These are phyloP conservation scores for Chaetothyriales sp. DNA, from an alignment of 2,329 filamentous ascomycete genomes.

Conservation along the genomic window DNA sequence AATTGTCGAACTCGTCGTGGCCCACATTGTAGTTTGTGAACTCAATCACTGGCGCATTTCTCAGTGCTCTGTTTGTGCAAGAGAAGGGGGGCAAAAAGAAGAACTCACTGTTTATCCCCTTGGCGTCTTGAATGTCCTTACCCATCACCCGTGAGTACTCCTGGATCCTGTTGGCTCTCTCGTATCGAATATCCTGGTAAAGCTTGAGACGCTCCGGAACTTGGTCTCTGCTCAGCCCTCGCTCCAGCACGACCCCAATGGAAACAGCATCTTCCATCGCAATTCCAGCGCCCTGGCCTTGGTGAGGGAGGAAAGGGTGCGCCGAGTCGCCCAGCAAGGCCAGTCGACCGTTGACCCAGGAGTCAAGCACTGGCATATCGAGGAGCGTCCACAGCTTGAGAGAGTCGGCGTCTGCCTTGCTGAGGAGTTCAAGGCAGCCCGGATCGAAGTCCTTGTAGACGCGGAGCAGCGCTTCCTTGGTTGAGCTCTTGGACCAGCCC, in stretches of 20 bases:
- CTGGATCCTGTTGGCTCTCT: conserved; percentile 44
- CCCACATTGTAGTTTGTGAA: conserved; percentile 40
- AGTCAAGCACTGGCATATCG: conserved; percentile 36
- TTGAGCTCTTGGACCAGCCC: conserved; percentile 16
- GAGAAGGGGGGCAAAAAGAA: not conserved
- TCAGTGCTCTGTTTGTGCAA: conserved; percentile 1
- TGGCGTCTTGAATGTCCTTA: conserved; percentile 23
- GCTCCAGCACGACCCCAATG: conserved; percentile 12
- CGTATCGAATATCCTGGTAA: conserved; percentile 43
- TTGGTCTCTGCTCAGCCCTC: conserved; percentile 20
- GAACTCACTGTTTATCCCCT: not conserved
- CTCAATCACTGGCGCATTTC: conserved; percentile 22
- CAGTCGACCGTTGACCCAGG: conserved; percentile 38
- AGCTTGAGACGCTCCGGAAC: conserved; percentile 42
- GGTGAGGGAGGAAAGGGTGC: conserved; percentile 51
- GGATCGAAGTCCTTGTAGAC: conserved; percentile 7
- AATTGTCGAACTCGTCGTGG: conserved; percentile 44
- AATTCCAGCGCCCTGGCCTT: conserved; percentile 25
- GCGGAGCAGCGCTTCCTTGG: conserved; percentile 1
- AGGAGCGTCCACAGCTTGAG: conserved; percentile 45
- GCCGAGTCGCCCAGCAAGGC: conserved; percentile 52
- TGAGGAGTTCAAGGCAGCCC: conserved; percentile 1
- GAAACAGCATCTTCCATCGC: conserved; percentile 21
- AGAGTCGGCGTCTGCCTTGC: conserved; percentile 19
- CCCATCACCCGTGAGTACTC: conserved; percentile 41